Conservation (phyloP, 2,329 filamentous ascomycete species). For the Onygenales sp. region DNA sequence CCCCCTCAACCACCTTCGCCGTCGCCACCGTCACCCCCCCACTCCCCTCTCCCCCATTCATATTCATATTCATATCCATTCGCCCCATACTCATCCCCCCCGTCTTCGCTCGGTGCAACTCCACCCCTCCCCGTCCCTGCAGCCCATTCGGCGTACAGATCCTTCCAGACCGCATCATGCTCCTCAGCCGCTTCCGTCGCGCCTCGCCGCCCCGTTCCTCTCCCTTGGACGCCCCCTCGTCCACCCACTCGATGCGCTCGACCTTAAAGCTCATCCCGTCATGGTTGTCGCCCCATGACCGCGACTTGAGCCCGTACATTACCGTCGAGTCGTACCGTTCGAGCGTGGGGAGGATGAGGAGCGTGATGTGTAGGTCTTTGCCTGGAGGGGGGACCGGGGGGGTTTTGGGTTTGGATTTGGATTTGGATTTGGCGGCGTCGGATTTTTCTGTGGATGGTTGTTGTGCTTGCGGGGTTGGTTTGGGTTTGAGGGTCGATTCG, state of each 20-base stretch:
- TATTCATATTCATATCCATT: not conserved
- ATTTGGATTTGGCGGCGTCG: not conserved
- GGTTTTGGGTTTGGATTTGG: conserved; percentile 17
- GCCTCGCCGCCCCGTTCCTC: conserved; percentile 38
- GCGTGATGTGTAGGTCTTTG: conserved; percentile 76
- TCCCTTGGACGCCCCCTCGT: conserved; percentile 49
- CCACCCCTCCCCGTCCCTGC: conserved; percentile 9
- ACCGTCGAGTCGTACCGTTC: conserved; percentile 66
- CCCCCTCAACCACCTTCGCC: conserved; percentile 20
- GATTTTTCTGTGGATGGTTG: not conserved
- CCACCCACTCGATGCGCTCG: conserved; percentile 71
- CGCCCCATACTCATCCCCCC: conserved; percentile 15
- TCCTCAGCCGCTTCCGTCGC: conserved; percentile 40
- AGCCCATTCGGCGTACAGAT: conserved; percentile 32
- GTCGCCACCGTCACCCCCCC: not conserved
- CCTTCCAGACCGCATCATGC: conserved; percentile 32
- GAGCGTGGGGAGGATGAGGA: conserved; percentile 72
- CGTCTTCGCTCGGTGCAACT: conserved; percentile 13
- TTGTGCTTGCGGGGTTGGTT: conserved; percentile 3
- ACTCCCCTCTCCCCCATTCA: conserved; percentile 12
- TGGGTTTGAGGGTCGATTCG: conserved; percentile 10
- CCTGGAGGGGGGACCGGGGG: conserved; percentile 48
- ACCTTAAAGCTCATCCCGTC: conserved; percentile 89
- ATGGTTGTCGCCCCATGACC: conserved; percentile 66
- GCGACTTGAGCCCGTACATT: conserved; percentile 71